phyloP scores from a whole-genome alignment of 169 alveolate genomes.

The Ichthyophthirius multifiliis region DNA sequence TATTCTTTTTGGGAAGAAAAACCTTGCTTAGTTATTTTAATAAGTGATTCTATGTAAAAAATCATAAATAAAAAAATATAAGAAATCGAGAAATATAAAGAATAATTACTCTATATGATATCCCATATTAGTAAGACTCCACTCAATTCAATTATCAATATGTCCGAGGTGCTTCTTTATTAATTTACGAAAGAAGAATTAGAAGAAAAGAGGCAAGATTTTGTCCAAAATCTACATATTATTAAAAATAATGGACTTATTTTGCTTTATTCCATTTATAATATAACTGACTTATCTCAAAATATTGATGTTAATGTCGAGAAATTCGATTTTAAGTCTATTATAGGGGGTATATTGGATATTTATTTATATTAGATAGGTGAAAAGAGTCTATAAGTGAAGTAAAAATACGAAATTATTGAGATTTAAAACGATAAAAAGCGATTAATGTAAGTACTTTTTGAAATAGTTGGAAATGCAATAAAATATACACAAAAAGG shows the following conservation, averaged over 20 bases:
- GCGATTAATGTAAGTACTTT: not conserved
- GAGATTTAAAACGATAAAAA: not conserved
- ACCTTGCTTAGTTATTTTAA: not conserved
- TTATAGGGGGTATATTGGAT: not conserved
- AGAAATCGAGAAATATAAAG: not conserved
- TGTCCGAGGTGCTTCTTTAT: not conserved
- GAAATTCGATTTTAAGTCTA: not conserved
- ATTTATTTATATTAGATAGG: not conserved
- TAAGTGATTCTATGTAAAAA: not conserved
- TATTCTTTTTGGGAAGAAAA: not conserved
- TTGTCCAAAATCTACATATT: not conserved
- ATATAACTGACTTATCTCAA: not conserved
- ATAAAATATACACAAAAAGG: not conserved
- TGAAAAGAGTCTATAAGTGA: not conserved
- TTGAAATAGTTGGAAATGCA: not conserved
- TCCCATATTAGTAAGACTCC: not conserved
- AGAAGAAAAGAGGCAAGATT: no score
- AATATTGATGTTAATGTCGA: not conserved
- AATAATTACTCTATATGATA: not conserved
- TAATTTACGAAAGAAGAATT: no score
- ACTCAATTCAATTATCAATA: not conserved
- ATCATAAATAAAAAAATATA: not conserved
- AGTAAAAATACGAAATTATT: no score
- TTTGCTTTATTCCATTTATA: not conserved
- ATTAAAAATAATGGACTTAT: not conserved